Conservation (phyloP, 208 protist species). For the Leishmania tropica region DNA sequence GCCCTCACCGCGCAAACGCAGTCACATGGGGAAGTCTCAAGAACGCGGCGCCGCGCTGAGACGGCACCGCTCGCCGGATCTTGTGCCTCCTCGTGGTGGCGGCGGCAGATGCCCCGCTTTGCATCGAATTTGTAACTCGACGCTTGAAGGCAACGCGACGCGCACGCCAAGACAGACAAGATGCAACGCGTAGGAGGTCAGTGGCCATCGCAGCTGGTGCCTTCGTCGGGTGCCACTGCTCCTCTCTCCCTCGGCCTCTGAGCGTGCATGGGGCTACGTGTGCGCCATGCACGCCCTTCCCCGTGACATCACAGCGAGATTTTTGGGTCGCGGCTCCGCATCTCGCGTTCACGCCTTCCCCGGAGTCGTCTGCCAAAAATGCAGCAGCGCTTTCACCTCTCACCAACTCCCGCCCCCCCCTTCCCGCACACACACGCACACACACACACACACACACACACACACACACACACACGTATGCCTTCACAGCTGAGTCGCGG, state of each 20-base stretch:
- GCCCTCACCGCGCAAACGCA: not conserved
- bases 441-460: not conserved
- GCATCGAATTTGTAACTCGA: not conserved
- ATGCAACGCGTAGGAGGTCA: not conserved
- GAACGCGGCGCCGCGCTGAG: not conserved
- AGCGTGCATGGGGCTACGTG: not conserved
- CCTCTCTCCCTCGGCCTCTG: not conserved
- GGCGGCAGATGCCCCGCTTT: constrained; percentile 3
- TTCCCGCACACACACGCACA: not conserved
- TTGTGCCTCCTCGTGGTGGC: constrained; percentile 7
- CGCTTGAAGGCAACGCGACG: not conserved
- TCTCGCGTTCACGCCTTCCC: not conserved
- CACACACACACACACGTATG: not conserved
- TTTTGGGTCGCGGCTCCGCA: not conserved
- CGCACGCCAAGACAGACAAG: not conserved
- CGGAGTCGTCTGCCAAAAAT: not conserved
- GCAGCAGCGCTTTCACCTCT: not conserved
- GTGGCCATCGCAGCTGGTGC: not conserved
- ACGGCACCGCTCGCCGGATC: not conserved
- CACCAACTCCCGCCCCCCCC: not conserved
- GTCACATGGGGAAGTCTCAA: not conserved
- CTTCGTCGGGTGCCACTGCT: no score
- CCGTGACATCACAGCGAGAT: not conserved
- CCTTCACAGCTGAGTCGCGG: no score
- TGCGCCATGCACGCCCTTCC: no score